These are phyloP conservation scores for Phytophthora melonis DNA, from an alignment of 352 stramenopile genomes.

Conservation along the genomic window DNA sequence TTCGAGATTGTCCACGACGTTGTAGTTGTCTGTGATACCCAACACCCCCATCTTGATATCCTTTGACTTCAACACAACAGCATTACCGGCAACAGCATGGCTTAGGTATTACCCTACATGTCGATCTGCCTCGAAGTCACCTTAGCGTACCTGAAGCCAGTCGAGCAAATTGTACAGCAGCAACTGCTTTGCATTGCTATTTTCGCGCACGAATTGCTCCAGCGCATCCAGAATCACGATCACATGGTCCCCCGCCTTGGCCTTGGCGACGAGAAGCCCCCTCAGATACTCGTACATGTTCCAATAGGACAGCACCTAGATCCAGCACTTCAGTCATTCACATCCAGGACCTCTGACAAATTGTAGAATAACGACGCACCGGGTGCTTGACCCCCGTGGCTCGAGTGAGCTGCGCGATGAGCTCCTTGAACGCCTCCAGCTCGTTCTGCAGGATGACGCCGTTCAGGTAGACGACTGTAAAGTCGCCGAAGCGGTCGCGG, in stretches of 20 bases:
- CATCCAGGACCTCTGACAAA: background rate
- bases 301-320: slow-evolving; percentile 71
- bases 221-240: slow-evolving; percentile 80
- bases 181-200: slow-evolving; percentile 74
- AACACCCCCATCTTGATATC: slow-evolving; percentile 86
- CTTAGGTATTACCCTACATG: too few species aligned
- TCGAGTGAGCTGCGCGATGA: slow-evolving; percentile 71
- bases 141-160: slow-evolving; percentile 67
- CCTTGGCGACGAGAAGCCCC: slow-evolving; percentile 65
- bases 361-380: slow-evolving; percentile 24
- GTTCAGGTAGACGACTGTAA: slow-evolving; percentile 81
- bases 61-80: slow-evolving; percentile 49
- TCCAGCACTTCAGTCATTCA: slow-evolving; percentile 5
- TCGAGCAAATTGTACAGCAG: slow-evolving; percentile 89
- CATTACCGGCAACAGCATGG: too few species aligned
- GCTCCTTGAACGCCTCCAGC: slow-evolving; percentile 87
- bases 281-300: slow-evolving; percentile 89
- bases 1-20: slow-evolving; percentile 84
- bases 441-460: slow-evolving; percentile 84
- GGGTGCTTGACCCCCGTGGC: slow-evolving; percentile 69
- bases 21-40: slow-evolving; percentile 83
- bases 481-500: slow-evolving; percentile 43
- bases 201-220: slow-evolving; percentile 78
- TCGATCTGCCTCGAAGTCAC: too few species aligned
- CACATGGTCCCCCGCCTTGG: slow-evolving; percentile 58